Conservation (phyloP, 192 early-diverging fungal species). For the Coemansia sp. region DNA sequence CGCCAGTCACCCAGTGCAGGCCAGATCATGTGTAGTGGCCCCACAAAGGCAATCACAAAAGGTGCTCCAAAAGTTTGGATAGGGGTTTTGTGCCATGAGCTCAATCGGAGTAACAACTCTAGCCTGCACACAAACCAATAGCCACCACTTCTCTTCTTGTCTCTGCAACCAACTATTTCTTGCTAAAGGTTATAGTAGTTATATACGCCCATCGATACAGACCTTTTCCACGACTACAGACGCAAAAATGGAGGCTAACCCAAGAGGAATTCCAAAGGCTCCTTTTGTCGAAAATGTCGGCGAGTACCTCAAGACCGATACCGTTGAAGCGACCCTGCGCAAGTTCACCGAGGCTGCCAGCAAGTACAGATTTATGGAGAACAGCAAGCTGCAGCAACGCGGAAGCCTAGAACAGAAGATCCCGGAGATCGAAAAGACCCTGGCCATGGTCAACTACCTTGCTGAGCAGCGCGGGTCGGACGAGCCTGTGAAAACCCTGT, state of each 20-base stretch:
- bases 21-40: constrained; percentile 8
- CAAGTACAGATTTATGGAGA: constrained; percentile 99
- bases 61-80: too few relatives aligned
- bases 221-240: too few relatives aligned
- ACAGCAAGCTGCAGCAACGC: constrained; percentile 80
- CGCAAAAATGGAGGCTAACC: constrained; percentile 65
- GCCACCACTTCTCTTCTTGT: too few relatives aligned
- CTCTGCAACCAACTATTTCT: too few relatives aligned
- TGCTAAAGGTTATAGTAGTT: too few relatives aligned
- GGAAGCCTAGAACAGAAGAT: constrained; percentile 85
- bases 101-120: too few relatives aligned
- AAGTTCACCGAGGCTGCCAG: constrained; percentile 93
- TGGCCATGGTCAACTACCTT: constrained; percentile 82
- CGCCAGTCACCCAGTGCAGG: neutral
- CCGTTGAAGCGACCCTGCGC: constrained; percentile 78
- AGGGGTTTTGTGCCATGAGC: too few relatives aligned
- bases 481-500: constrained; percentile 75
- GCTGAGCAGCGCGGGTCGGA: constrained; percentile 56
- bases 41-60: constrained; percentile 6
- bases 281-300: constrained; percentile 94
- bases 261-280: constrained; percentile 91
- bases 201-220: too few relatives aligned
- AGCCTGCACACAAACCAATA: too few relatives aligned
- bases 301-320: constrained; percentile 71
- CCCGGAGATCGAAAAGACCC: constrained; percentile 93